Conservation (phyloP, 441 rosid genomes). For the Metrosideros polymorpha region DNA sequence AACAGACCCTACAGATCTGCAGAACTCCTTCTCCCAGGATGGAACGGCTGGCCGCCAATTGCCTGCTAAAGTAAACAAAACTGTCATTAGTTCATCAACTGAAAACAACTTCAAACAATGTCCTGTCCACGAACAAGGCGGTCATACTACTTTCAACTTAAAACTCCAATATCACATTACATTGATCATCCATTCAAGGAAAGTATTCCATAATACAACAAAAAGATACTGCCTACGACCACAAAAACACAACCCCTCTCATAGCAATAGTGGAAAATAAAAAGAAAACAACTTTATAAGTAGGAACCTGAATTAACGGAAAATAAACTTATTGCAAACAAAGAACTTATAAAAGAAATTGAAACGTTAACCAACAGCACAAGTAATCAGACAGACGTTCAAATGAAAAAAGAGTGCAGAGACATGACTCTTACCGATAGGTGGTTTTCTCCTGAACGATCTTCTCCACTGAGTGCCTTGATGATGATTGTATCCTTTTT, state of each 20-base stretch:
- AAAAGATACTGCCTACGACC: not conserved
- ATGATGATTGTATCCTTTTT: slow-evolving; percentile 25
- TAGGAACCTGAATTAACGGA: too few species aligned
- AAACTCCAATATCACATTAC: not conserved
- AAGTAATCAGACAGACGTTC: not conserved
- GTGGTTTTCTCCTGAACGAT: slow-evolving; percentile 40
- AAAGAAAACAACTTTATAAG: not conserved
- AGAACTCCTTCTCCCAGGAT: slow-evolving; percentile 54
- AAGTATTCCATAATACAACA: not conserved
- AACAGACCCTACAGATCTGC: slow-evolving; percentile 32
- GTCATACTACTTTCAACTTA: not conserved
- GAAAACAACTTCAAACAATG: not conserved
- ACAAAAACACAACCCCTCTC: not conserved
- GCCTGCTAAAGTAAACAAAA: slow-evolving; percentile 11
- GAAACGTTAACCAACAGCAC: too few species aligned
- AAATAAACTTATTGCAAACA: not conserved
- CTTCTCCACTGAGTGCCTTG: slow-evolving; percentile 23
- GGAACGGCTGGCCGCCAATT: slow-evolving; percentile 45
- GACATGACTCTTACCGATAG: slow-evolving; percentile 21
- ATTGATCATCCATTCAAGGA: not conserved
- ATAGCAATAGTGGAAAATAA: not conserved
- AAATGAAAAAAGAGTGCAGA: not conserved
- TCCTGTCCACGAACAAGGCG: not conserved
- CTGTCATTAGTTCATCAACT: not conserved
- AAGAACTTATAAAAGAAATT: not conserved